Percentiles rank a stretch among this genome's conserved stretches.
These are phyloP conservation scores for Neonectria punicea DNA, from an alignment of 2,329 filamentous ascomycete genomes.

Conservation along the genomic window DNA sequence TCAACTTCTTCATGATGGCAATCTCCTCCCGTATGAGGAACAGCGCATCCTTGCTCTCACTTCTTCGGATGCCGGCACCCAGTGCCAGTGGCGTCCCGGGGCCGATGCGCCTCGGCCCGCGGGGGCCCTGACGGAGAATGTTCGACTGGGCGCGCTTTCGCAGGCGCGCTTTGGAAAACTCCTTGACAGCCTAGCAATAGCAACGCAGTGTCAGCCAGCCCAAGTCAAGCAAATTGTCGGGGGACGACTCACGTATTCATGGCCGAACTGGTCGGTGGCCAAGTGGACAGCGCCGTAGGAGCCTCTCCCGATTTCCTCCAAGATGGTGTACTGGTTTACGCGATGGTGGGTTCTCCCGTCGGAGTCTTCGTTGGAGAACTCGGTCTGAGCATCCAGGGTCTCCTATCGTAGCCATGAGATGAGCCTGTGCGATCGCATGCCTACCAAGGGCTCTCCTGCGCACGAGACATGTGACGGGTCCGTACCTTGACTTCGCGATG, in stretches of 20 bases:
- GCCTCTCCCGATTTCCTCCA: slow-evolving; percentile 94
- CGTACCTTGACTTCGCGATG: slow-evolving; percentile 68
- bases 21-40: slow-evolving; percentile 95
- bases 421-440: slow-evolving; percentile 12
- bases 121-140: slow-evolving; percentile 70
- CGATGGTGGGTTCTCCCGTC: slow-evolving; percentile 84
- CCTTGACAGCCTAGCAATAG: slow-evolving; percentile 86
- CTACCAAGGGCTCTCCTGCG: background rate
- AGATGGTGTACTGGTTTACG: slow-evolving; percentile 95
- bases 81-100: slow-evolving; percentile 36
- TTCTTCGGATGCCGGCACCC: slow-evolving; percentile 48
- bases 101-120: slow-evolving; percentile 46
- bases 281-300: slow-evolving; percentile 95
- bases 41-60: slow-evolving; percentile 76
- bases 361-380: slow-evolving; percentile 85
- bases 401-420: slow-evolving; percentile 64
- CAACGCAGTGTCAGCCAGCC: slow-evolving; percentile 28
- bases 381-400: slow-evolving; percentile 88
- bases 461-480: background rate
- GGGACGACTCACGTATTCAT: slow-evolving; percentile 81
- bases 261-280: slow-evolving; percentile 88
- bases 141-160: slow-evolving; percentile 92
- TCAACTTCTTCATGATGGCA: slow-evolving; percentile 98
- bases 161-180: slow-evolving; percentile 93
- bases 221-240: background rate